Conservation (phyloP, 495 filamentous ascomycete species). For the Ramalina intermedia region DNA sequence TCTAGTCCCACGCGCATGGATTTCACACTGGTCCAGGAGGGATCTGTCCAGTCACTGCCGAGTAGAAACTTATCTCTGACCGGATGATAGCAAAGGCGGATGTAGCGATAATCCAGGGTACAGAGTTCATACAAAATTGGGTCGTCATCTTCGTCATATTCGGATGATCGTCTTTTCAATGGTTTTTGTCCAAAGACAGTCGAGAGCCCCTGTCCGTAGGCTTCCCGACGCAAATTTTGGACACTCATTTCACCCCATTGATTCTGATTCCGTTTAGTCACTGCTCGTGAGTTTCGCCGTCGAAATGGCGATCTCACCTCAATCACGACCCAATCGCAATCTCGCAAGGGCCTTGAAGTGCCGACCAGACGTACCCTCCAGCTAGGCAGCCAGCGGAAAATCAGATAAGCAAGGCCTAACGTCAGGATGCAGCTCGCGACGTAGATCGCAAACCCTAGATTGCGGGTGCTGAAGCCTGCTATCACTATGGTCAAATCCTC, state of each 20-base stretch:
- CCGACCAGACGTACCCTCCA: slow-evolving; percentile 74
- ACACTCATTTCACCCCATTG: slow-evolving; percentile 87
- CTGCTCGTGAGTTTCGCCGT: slow-evolving; percentile 1
- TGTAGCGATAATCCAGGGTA: slow-evolving; percentile 80
- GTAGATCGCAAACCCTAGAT: slow-evolving; percentile 53
- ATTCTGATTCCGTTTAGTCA: slow-evolving; percentile 36
- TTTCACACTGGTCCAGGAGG: slow-evolving; percentile 66
- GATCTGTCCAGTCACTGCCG: slow-evolving; percentile 84
- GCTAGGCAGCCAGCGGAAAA: slow-evolving; percentile 79
- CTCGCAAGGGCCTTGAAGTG: slow-evolving; percentile 44
- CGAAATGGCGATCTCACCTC: slow-evolving; percentile 37
- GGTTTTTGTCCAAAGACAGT: slow-evolving; percentile 65
- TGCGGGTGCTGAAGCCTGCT: slow-evolving; percentile 72
- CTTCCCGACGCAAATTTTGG: slow-evolving; percentile 45
- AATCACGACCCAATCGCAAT: slow-evolving; percentile 81
- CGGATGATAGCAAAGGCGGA: slow-evolving; percentile 84
- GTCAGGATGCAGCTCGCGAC: slow-evolving; percentile 52
- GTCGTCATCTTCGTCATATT: slow-evolving; percentile 74
- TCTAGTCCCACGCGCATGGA: slow-evolving; percentile 72
- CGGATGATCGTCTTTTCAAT: slow-evolving; percentile 31
- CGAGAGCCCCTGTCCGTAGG: slow-evolving; percentile 69
- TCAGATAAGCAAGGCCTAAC: slow-evolving; percentile 61
- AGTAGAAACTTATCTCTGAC: slow-evolving; percentile 75
- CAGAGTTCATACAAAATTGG: slow-evolving; percentile 57
- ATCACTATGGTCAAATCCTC: slow-evolving; percentile 91